A percentile compares a stretch with the other conserved stretches of the same genome.
phyloP scores from a whole-genome alignment of 148 eudicot genomes.

The Silene latifolia region DNA sequence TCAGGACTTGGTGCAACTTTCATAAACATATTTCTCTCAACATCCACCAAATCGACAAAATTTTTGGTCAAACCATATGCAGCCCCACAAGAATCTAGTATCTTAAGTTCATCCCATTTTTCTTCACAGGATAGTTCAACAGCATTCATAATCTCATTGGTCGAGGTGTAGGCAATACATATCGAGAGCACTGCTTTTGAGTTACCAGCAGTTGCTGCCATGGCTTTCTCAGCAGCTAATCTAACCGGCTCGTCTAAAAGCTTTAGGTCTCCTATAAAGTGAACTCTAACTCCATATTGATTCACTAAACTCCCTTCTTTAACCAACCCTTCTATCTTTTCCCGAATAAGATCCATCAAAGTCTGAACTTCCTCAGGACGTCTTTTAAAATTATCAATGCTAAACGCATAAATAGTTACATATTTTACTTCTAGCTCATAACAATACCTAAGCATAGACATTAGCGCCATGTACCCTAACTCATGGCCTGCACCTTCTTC shows the following conservation, averaged over 20 bases:
- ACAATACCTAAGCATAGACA: conserved; percentile 49
- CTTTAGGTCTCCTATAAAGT: conserved; percentile 54
- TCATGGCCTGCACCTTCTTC: conserved; percentile 55
- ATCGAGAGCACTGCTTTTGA: conserved; percentile 48
- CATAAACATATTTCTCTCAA: conserved; percentile 56
- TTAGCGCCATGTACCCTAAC: conserved; percentile 45
- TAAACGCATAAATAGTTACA: conserved; percentile 59
- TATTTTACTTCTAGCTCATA: conserved; percentile 55
- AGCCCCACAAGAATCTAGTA: conserved; percentile 26
- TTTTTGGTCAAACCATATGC: conserved; percentile 26
- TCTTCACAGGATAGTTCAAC: conserved; percentile 51
- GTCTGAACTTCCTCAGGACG: conserved; percentile 58
- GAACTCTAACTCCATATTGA: conserved; percentile 57
- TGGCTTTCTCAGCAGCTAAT: conserved; percentile 57
- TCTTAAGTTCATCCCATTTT: conserved; percentile 39
- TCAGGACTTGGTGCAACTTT: conserved; percentile 55
- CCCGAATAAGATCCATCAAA: conserved; percentile 58
- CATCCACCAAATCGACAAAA: conserved; percentile 30
- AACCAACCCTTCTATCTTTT: conserved; percentile 51
- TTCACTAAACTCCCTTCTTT: conserved; percentile 62
- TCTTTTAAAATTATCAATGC: conserved; percentile 70
- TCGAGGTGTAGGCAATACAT: conserved; percentile 68
- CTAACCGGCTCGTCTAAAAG: conserved; percentile 48
- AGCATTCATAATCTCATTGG: conserved; percentile 66
- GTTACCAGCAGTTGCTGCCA: conserved; percentile 52